Conservation (phyloP, 1,139 yeast genomes). For the Protomyces lactucae-debilis region DNA sequence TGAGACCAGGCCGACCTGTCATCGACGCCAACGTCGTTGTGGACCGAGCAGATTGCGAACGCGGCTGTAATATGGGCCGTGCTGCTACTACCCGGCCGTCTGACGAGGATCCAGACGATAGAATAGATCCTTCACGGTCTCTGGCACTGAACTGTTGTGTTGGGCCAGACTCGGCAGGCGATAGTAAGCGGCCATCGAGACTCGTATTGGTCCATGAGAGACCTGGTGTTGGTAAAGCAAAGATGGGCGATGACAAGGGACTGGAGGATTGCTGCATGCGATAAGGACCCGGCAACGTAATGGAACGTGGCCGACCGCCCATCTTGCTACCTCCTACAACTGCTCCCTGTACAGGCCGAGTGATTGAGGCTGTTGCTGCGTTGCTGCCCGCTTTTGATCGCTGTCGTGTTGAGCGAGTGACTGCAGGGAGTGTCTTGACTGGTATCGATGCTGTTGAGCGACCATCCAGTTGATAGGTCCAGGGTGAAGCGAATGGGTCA, state of each 20-base stretch:
- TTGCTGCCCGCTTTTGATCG: not conserved
- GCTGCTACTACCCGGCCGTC: not conserved
- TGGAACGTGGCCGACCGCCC: not conserved
- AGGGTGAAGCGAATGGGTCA: not conserved
- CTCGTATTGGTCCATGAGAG: not conserved
- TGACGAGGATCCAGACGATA: not conserved
- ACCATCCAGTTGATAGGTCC: not conserved
- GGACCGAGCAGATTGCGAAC: not conserved
- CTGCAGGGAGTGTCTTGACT: not conserved
- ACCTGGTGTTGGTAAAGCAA: not conserved
- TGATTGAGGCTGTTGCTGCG: no score
- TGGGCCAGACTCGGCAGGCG: not conserved
- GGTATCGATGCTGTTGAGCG: not conserved
- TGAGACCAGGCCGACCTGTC: not conserved
- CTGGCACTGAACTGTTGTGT: not conserved
- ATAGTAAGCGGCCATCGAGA: not conserved
- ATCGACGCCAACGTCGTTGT: not conserved
- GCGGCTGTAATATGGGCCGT: not conserved
- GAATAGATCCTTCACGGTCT: not conserved
- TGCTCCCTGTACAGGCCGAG: no score
- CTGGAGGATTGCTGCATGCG: not conserved
- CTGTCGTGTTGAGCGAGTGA: not conserved
- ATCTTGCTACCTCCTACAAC: no score
- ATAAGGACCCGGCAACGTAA: not conserved
- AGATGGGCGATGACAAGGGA: not conserved